Percentiles rank a stretch among this genome's conserved stretches.
Conservation (phyloP, 176 grass and related monocot species). For the Tillandsia fasciculata region DNA sequence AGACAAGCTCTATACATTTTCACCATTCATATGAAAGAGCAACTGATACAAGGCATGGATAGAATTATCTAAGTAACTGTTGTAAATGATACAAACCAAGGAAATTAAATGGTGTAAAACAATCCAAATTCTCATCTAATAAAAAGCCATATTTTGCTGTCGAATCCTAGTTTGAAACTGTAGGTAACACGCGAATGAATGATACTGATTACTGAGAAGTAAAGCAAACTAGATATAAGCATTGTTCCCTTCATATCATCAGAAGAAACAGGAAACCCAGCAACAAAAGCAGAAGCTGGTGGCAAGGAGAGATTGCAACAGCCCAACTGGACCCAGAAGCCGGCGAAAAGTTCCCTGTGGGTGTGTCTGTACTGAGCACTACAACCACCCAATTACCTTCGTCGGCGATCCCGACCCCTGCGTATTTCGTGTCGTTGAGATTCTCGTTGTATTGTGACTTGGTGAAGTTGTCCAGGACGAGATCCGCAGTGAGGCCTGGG, state of each 20-base stretch:
- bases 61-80: no score
- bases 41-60: no score
- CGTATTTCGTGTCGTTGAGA: conserved; percentile 49
- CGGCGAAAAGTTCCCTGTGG: conserved; percentile 41
- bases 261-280: conserved; percentile 40
- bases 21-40: no score
- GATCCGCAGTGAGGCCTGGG: conserved; percentile 32
- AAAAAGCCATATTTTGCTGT: not conserved
- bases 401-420: conserved; percentile 64
- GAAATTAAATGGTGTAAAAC: no score
- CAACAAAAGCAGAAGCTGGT: conserved; percentile 35
- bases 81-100: no score
- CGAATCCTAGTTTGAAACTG: conserved; percentile 10
- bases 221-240: not conserved
- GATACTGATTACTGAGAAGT: not conserved
- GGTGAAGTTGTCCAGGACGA: conserved; percentile 88
- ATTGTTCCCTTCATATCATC: conserved; percentile 27
- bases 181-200: conserved; percentile 7
- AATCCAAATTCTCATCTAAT: conserved; percentile 1
- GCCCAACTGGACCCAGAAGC: conserved; percentile 30
- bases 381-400: conserved; percentile 89
- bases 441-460: conserved; percentile 73
- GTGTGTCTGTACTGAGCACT: conserved; percentile 61
- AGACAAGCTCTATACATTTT: no score
- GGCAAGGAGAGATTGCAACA: conserved; percentile 19